Evolutionary conservation across 2,329 filamentous ascomycete genomes (phyloP).

Genomic region (Apiospora koreana): DNA sequence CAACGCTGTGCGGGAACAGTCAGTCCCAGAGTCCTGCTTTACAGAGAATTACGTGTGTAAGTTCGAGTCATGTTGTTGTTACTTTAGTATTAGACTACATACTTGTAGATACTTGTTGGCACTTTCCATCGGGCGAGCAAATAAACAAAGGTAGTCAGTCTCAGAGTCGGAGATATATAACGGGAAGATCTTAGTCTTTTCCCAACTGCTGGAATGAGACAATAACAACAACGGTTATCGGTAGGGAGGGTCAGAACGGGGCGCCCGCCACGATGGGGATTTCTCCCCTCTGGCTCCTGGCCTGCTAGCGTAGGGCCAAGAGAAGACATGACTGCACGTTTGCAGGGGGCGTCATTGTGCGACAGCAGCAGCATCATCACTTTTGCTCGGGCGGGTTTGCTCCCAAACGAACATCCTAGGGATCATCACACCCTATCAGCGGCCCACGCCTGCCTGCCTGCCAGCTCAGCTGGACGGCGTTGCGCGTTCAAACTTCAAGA

Average conservation of each 20-base stretch:
- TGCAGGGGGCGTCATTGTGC: not conserved
- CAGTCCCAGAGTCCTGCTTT: no score
- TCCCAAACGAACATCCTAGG: not conserved
- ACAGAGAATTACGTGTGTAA: not conserved
- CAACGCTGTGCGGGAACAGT: no score
- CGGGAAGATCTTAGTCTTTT: not conserved
- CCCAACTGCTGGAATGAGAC: not conserved
- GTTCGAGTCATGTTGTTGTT: not conserved
- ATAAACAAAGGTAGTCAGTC: not conserved
- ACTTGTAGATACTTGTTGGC: not conserved
- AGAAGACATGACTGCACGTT: not conserved
- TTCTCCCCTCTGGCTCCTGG: not conserved
- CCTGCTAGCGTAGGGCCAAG: not conserved
- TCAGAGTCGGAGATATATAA: not conserved
- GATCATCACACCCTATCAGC: not conserved
- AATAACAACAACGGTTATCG: conserved; percentile 6
- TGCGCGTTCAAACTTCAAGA: not conserved
- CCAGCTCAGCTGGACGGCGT: not conserved
- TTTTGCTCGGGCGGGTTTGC: not conserved
- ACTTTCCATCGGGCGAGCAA: not conserved
- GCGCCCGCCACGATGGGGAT: not conserved
- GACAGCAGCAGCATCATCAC: not conserved
- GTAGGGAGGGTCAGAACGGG: not conserved
- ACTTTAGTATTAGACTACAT: no score
- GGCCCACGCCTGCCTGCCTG: not conserved